These are phyloP conservation scores for Emergomyces pasteurianus DNA, from an alignment of 2,329 filamentous ascomycete species.

Conservation along the genomic window DNA sequence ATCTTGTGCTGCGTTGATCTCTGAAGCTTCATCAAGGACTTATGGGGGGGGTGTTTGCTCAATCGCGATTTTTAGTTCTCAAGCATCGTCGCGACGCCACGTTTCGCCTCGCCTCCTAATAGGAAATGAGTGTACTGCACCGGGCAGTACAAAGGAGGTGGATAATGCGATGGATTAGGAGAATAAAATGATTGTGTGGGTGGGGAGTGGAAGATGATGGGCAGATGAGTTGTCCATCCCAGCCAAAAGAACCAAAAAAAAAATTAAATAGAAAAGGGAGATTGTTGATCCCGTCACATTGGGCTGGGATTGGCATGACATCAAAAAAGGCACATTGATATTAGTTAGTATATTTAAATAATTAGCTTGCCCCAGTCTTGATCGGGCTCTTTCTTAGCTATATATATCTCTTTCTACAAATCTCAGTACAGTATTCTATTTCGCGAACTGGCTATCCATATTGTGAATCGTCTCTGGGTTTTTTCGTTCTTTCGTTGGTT, in stretches of 20 bases:
- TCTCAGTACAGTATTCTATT: neutral
- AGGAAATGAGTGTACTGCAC: neutral
- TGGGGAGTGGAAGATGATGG: neutral
- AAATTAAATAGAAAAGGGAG: too few species aligned
- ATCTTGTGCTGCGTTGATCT: neutral
- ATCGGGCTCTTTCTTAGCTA: neutral
- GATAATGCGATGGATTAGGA: neutral
- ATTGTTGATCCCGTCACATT: neutral
- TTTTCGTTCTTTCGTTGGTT: neutral
- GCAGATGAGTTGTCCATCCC: neutral
- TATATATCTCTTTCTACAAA: neutral
- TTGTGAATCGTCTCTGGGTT: neutral
- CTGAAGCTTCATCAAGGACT: neutral
- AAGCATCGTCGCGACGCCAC: neutral
- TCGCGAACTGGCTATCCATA: neutral
- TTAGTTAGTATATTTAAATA: neutral
- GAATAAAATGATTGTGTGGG: neutral
- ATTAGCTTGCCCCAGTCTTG: neutral
- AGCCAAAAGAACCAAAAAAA: neutral
- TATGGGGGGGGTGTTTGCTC: neutral
- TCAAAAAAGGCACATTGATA: neutral
- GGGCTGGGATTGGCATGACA: neutral
- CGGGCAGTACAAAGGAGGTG: neutral
- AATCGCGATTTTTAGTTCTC: neutral
- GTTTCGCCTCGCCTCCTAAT: neutral